phyloP scores from a whole-genome alignment of 768 basidiomycete genomes.

The Hygrophorus pudorinus region DNA sequence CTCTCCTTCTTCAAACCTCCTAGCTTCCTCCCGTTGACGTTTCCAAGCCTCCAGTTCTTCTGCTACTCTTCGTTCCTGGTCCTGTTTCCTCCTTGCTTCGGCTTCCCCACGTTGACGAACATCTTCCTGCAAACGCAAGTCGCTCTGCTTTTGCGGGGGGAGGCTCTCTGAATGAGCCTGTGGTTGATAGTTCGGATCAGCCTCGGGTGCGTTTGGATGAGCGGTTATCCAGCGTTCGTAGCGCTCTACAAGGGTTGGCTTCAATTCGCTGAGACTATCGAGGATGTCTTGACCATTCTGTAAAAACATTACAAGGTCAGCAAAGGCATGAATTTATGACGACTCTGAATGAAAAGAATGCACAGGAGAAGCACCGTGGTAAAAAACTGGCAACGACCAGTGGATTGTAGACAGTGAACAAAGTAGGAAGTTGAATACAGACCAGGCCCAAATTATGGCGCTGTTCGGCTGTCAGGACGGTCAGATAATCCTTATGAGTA shows the following conservation, averaged over 20 bases:
- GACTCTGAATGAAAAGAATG: neutral
- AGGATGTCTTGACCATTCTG: constrained; percentile 75
- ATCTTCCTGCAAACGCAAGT: constrained; percentile 12
- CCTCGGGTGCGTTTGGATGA: constrained; percentile 27
- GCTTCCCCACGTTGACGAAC: constrained; percentile 12
- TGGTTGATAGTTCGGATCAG: constrained; percentile 15
- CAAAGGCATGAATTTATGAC: constrained; percentile 4
- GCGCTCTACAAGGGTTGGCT: constrained; percentile 50
- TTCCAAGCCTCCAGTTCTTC: constrained; percentile 29
- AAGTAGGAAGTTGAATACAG: constrained; percentile 23
- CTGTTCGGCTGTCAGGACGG: constrained; percentile 45
- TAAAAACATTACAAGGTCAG: constrained; percentile 10
- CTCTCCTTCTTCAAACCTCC: constrained; percentile 22
- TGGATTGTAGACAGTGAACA: neutral
- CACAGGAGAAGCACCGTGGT: neutral
- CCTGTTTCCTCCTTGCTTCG: constrained; percentile 7
- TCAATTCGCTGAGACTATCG: constrained; percentile 52
- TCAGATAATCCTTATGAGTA: constrained; percentile 53
- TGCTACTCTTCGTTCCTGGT: constrained; percentile 17
- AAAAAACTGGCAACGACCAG: neutral
- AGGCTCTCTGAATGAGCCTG: constrained; percentile 8
- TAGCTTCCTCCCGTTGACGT: constrained; percentile 23
- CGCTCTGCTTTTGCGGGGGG: neutral
- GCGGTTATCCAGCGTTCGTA: constrained; percentile 49
- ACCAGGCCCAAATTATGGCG: constrained; percentile 61